phyloP scores from a whole-genome alignment of 208 protist genomes.

The Wallacemonas collosoma region DNA sequence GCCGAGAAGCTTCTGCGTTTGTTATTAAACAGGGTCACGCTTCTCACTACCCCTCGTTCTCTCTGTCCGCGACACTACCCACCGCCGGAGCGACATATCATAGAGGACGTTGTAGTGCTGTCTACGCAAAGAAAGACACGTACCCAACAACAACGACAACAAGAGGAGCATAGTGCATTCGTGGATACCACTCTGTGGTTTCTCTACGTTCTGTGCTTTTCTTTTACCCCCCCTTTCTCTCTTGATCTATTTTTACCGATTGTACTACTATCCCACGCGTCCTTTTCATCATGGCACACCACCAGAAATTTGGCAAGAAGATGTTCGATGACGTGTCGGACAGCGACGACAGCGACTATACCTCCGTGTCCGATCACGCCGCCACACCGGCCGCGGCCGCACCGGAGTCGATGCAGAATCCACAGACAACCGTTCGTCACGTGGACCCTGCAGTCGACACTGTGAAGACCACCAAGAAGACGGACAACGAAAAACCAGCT shows the following conservation, averaged over 20 bases:
- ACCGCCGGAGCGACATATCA: background rate
- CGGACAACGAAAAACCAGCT: background rate
- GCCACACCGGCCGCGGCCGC: background rate
- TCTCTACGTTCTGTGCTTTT: background rate
- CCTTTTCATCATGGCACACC: background rate
- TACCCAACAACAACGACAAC: background rate
- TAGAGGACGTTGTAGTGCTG: background rate
- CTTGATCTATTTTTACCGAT: background rate
- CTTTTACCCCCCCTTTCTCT: background rate
- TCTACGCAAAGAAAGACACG: background rate
- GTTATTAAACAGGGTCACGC: too few species aligned
- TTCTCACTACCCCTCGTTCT: too few species aligned
- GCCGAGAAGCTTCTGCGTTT: too few species aligned
- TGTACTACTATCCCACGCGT: background rate
- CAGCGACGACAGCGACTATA: slow-evolving; percentile 23
- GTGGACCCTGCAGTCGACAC: slow-evolving; percentile 8
- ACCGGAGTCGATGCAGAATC: background rate
- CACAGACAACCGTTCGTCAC: slow-evolving; percentile 11
- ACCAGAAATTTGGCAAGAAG: slow-evolving; percentile 26
- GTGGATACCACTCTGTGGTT: too few species aligned
- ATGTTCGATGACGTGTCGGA: slow-evolving; percentile 55
- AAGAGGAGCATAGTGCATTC: background rate
- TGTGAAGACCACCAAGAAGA: background rate
- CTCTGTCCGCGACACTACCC: too few species aligned
- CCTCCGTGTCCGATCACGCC: background rate